Evolutionary conservation across 768 basidiomycete species (phyloP).

Genomic region (Mycena filopes): DNA sequence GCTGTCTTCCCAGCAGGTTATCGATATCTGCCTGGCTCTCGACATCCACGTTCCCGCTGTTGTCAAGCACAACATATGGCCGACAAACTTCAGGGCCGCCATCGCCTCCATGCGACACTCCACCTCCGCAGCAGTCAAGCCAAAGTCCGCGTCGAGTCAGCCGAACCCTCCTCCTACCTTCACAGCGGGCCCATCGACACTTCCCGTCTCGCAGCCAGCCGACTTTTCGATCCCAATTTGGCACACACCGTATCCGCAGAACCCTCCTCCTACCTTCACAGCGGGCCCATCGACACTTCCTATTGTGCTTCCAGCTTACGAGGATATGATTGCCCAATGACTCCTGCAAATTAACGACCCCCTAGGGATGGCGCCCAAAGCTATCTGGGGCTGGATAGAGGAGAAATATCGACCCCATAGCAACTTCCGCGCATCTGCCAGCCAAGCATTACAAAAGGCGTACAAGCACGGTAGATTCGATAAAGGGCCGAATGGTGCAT

Average conservation of each 20-base stretch:
- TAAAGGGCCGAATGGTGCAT: slow-evolving; percentile 78
- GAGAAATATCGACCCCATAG: slow-evolving; percentile 82
- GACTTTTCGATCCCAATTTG: slow-evolving; percentile 64
- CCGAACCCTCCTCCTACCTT: slow-evolving; percentile 41
- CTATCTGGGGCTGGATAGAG: slow-evolving; percentile 87
- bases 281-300: too few species aligned
- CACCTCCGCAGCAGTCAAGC: slow-evolving; percentile 33
- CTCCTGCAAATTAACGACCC: slow-evolving; percentile 71
- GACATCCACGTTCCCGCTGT: slow-evolving; percentile 75
- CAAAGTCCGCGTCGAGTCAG: slow-evolving; percentile 33
- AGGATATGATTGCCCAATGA: slow-evolving; percentile 92
- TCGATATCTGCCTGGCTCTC: slow-evolving; percentile 81
- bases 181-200: slow-evolving; percentile 33
- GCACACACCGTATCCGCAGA: slow-evolving; percentile 72
- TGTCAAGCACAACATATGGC: slow-evolving; percentile 77
- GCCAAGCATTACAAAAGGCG: slow-evolving; percentile 90
- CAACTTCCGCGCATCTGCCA: slow-evolving; percentile 92
- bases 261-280: slow-evolving; percentile 57
- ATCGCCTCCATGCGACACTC: slow-evolving; percentile 63
- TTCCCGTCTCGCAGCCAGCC: slow-evolving; percentile 59
- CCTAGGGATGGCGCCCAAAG: slow-evolving; percentile 86
- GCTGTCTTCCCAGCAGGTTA: slow-evolving; percentile 75
- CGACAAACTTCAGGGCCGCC: slow-evolving; percentile 71
- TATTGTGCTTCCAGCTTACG: slow-evolving; percentile 79
- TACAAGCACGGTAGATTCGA: slow-evolving; percentile 84